Evolutionary conservation across 129 eudicot genomes (phyloP).

Genomic region (Silybum marianum): DNA sequence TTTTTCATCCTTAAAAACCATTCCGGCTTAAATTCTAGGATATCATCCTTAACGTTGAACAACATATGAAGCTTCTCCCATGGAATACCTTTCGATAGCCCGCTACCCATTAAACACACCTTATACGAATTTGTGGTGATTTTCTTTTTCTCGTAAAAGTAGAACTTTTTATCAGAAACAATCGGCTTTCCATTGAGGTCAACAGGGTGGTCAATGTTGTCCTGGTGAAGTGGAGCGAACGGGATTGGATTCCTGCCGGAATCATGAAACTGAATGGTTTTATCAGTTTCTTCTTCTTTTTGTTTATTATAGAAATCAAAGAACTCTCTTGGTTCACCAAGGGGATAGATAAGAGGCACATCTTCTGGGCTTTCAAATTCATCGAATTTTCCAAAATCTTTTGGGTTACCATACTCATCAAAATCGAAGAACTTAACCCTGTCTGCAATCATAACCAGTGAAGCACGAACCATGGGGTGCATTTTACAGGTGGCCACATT

Average conservation of each 20-base stretch:
- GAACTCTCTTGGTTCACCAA: slow-evolving; percentile 38
- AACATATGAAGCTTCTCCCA: slow-evolving; percentile 44
- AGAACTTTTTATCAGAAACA: not conserved
- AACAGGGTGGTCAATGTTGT: not conserved
- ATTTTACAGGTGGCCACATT: slow-evolving; percentile 47
- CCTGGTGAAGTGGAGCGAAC: not conserved
- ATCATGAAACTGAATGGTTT: not conserved
- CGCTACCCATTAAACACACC: slow-evolving; percentile 41
- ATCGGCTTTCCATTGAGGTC: not conserved
- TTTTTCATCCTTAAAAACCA: slow-evolving; percentile 49
- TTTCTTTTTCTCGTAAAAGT: slow-evolving; percentile 3
- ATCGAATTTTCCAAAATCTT: slow-evolving; percentile 39
- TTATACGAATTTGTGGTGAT: slow-evolving; percentile 27
- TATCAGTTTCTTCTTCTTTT: accelerated
- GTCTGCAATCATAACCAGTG: slow-evolving; percentile 36
- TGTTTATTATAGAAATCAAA: slow-evolving; percentile 15
- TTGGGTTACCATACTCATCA: slow-evolving; percentile 35
- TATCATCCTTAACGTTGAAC: slow-evolving; percentile 41
- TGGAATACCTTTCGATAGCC: slow-evolving; percentile 28
- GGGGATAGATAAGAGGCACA: slow-evolving; percentile 16
- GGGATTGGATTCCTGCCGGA: not conserved
- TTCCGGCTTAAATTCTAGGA: slow-evolving; percentile 41
- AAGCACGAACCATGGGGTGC: slow-evolving; percentile 48
- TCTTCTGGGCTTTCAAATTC: slow-evolving; percentile 34
- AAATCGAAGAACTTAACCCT: slow-evolving; percentile 45